Conservation (phyloP, 2,329 filamentous ascomycete species). For the Bipolaris oryzae region DNA sequence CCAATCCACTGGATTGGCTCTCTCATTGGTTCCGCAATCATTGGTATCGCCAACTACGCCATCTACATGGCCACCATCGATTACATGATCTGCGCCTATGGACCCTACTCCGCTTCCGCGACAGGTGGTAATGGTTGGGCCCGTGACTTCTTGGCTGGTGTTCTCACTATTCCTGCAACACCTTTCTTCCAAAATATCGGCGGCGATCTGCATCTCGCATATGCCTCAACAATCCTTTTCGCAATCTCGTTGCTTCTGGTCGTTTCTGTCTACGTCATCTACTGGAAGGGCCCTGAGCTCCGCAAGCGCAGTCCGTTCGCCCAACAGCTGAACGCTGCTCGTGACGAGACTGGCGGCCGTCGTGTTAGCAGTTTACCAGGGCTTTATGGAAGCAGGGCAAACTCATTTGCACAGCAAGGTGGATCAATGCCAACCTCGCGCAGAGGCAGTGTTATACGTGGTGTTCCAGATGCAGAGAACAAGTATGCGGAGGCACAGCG, state of each 20-base stretch:
- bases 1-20: slow-evolving; percentile 71
- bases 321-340: slow-evolving; percentile 49
- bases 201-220: slow-evolving; percentile 53
- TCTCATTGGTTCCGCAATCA: slow-evolving; percentile 68
- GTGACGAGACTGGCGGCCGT: slow-evolving; percentile 41
- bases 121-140: slow-evolving; percentile 80
- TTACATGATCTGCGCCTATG: slow-evolving; percentile 79
- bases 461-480: slow-evolving; percentile 18
- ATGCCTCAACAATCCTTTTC: slow-evolving; percentile 63
- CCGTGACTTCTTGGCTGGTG: slow-evolving; percentile 75
- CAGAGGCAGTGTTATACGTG: slow-evolving; percentile 40
- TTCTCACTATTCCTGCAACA: slow-evolving; percentile 71
- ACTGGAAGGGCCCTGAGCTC: slow-evolving; percentile 62
- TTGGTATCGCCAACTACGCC: slow-evolving; percentile 73
- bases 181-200: slow-evolving; percentile 60
- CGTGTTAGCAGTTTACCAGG: slow-evolving; percentile 41
- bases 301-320: slow-evolving; percentile 62
- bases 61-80: slow-evolving; percentile 83
- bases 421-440: slow-evolving; percentile 28
- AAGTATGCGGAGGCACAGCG: slow-evolving; percentile 16
- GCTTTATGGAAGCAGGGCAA: slow-evolving; percentile 39
- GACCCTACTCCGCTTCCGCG: slow-evolving; percentile 75
- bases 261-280: slow-evolving; percentile 54
- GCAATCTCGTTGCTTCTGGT: slow-evolving; percentile 56
- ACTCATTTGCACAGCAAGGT: slow-evolving; percentile 31